Base-by-base conservation (phyloP, 2,329 filamentous ascomycete species). In the Diaporthe sp. region DNA sequence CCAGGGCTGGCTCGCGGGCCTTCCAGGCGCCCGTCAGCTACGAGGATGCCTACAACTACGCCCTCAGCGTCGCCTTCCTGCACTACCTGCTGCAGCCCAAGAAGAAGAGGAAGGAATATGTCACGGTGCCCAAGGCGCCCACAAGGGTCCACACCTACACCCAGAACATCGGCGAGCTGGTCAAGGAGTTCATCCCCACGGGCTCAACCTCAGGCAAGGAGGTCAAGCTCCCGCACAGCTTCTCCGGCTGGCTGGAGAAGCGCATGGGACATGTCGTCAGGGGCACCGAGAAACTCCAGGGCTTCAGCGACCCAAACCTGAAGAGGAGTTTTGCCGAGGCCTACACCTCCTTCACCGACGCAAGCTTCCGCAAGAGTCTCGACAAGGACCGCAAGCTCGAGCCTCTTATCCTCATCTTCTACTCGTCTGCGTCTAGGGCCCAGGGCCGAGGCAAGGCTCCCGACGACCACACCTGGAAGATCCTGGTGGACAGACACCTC, bases 281-380 rank as follows among this genome's bases (percentile, higher is more conserved):
- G 80, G 95, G 96, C 53, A 94, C 89, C 77, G 97, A 98, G 85
- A 92, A 89, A 79, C 90, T 96, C 82, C 95, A 94, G 19, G 97
- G 97, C 81, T 99, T 94, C 85, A 94, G 94, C 82, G 97, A 99
- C 86, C 89, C 94, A n/a, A 88, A 93, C 37, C 93, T 99, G 78
- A 98, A 98, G 86, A 91, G 96, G 77, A 97, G 95, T 2, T 99
- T 99, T 86, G 97, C 95, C 73, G 94, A 95, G 78, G 98, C 98
- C 78, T 93, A 98, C 82, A 98, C 96, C 76, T 94, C 95, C 74
- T 94, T 99, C 83, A 98, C 96, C 79, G 95, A 97, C 77, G 92
- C 93, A 77, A 92, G 91, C 61, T 98, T 98, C 82, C 93, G 95
- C 79, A 97, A 95, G 86, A 93, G 92, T 76, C 95, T 98, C 87